Percentiles rank a stretch among this genome's conserved stretches.
Conservation (phyloP, 169 alveolate species). For the Blepharisma undulans region DNA sequence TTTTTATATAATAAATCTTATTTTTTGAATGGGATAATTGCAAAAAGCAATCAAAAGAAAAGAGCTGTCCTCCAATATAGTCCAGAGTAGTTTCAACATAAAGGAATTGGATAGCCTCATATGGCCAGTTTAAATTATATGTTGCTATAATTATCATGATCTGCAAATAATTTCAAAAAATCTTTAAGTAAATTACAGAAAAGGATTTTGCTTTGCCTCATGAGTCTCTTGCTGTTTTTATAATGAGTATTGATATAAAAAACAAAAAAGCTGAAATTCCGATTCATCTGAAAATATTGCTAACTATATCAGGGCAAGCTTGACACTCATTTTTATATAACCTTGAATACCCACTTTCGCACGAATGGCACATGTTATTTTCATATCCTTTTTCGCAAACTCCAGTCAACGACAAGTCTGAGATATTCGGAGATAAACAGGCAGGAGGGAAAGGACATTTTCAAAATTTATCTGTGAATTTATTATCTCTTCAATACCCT, state of each 20-base stretch:
- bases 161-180: not conserved
- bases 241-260: no score
- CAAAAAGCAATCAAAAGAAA: constrained; percentile 25
- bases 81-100: not conserved
- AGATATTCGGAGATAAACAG: constrained; percentile 1
- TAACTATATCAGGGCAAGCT: not conserved
- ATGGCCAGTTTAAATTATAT: not conserved
- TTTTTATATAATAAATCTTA: not conserved
- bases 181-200: not conserved
- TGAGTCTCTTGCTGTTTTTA: not conserved
- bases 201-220: not conserved
- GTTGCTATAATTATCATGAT: not conserved
- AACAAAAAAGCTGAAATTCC: not conserved
- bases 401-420: not conserved
- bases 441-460: constrained; percentile 3
- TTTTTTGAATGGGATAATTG: not conserved
- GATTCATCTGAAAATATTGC: not conserved
- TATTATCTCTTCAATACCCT: constrained; percentile 10
- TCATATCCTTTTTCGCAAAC: constrained; percentile 17
- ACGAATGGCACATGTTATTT: not conserved
- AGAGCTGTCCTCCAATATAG: not conserved
- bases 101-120: not conserved
- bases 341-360: constrained; percentile 13
- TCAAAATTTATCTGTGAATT: not conserved
- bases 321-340: not conserved